These are phyloP conservation scores for Eucalyptus sp. DNA, from an alignment of 345 rosid species.

Conservation along the genomic window DNA sequence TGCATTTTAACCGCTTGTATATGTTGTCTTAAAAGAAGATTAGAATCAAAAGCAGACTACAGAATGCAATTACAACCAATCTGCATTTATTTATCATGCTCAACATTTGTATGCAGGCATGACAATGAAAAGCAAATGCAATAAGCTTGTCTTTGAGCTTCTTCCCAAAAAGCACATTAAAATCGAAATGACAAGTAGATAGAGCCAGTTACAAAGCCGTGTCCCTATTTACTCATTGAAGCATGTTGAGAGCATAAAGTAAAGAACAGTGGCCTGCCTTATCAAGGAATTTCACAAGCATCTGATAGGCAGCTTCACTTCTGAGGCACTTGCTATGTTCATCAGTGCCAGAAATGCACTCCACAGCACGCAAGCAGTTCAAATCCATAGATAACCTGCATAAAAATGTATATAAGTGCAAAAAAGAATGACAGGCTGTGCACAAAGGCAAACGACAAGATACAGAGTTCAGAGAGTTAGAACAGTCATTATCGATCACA, in stretches of 20 bases:
- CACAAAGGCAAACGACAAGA: neutral
- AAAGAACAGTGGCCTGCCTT: constrained; percentile 31
- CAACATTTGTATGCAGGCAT: neutral
- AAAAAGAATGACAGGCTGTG: neutral
- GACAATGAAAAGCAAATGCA: neutral
- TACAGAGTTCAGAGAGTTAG: neutral
- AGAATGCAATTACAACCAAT: neutral
- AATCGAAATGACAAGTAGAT: neutral
- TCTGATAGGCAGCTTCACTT: constrained; percentile 46
- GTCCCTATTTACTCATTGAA: neutral
- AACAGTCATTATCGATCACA: neutral
- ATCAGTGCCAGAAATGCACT: constrained; percentile 49
- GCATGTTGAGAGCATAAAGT: neutral
- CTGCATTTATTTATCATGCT: neutral
- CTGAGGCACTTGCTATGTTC: constrained; percentile 50
- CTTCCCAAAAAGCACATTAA: neutral
- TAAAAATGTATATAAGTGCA: neutral
- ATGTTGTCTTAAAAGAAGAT: neutral
- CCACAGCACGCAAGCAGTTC: constrained; percentile 67
- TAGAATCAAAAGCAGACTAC: neutral
- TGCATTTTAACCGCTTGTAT: neutral
- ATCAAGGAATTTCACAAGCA: constrained; percentile 41
- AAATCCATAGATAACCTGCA: constrained; percentile 65
- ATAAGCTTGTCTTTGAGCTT: neutral
- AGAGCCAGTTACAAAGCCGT: neutral